These are phyloP conservation scores for Solanum chacoense DNA, from an alignment of 305 asterid species.

Conservation along the genomic window DNA sequence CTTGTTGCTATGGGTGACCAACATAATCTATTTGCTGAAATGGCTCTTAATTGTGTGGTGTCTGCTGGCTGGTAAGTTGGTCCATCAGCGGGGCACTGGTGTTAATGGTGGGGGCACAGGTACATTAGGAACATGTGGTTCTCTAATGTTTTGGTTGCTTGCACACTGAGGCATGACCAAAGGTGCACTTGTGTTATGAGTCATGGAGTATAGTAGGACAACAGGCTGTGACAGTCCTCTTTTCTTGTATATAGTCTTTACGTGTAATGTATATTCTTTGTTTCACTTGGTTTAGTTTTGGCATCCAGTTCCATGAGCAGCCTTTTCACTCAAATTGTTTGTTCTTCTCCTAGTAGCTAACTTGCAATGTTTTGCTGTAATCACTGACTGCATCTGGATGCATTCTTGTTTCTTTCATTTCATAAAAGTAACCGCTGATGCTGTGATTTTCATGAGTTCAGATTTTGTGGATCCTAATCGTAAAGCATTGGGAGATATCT, in stretches of 20 bases:
- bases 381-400: neutral
- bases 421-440: neutral
- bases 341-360: neutral
- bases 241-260: neutral
- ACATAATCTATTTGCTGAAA: neutral
- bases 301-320: neutral
- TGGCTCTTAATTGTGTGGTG: neutral
- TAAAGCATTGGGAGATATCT: neutral
- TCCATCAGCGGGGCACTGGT: neutral
- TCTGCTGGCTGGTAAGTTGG: neutral
- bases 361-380: neutral
- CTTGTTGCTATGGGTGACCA: neutral
- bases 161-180: neutral
- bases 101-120: neutral
- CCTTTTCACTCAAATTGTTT: neutral
- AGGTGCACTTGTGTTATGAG: neutral
- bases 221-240: neutral
- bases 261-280: neutral
- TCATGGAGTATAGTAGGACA: neutral
- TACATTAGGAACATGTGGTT: neutral
- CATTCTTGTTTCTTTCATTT: neutral
- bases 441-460: neutral
- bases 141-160: neutral
- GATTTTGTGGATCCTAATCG: neutral
- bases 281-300: neutral